Evolutionary conservation across 768 basidiomycete species (phyloP), one percentile per base, ranked within the genome.

Genomic region (Hortiboletus campestris): DNA sequence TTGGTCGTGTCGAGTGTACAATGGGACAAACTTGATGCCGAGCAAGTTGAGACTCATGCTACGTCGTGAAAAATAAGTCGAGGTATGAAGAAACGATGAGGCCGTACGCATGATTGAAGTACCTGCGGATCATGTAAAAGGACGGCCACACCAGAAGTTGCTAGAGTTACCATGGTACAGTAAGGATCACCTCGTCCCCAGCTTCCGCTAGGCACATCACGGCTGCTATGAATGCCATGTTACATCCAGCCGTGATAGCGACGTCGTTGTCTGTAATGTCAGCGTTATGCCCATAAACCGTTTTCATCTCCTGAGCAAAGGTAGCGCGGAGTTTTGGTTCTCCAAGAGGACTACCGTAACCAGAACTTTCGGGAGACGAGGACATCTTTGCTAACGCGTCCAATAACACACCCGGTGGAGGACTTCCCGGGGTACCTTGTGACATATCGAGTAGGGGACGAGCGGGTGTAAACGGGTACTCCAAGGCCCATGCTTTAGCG

Each of bases 1-100:
- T 19, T 80, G 74, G 20, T 79, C 64, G 0, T 82, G 71, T 19
- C 71, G 65, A 6, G 83, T 83, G 14, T 75, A 73, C 32, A 91
- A 73, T 2, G 82, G 75, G 7, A 91, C 72, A 2, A 83, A 67
- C 46, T 76, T 78, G 58, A 93, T 76, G 1, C 81, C 81, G 3
- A 89, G 79, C 59, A 89, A 75, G 36, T 78, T 81, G 31, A 88
- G 70, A 3, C 78, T 79, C 90, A 91, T 91, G 59, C 82, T 88
- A 56, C n/a, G 19, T 38, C 7, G 10, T 16, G 22, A 34, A 43
- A 31, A 19, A 39, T 53, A 25, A 34, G 36, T 46, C 19, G 10
- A 48, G 19, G 29, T 12, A 53, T 13, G 46, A 46, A 53, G 32
- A 45, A 8, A 32, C 43, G n/a, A 42, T 0, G 19, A 34, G 14